phyloP scores from a whole-genome alignment of 768 basidiomycete genomes.

The Tricholoma bakamatsutake region DNA sequence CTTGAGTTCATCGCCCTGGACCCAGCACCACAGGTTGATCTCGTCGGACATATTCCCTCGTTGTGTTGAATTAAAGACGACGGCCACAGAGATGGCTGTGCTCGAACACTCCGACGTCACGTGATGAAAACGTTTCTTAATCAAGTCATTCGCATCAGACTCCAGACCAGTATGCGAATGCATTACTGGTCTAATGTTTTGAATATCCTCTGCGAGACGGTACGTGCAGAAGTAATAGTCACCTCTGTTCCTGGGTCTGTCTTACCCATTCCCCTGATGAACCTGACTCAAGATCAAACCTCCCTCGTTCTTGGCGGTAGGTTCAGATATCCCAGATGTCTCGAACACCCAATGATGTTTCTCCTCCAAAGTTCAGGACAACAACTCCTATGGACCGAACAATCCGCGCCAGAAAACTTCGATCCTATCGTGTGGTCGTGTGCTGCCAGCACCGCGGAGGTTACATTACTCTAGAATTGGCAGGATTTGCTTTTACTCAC shows the following conservation, averaged over 20 bases:
- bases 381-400: conserved; percentile 71
- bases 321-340: conserved; percentile 10
- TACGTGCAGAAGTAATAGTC: conserved; percentile 94
- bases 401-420: conserved; percentile 61
- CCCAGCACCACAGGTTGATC: no score
- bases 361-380: conserved; percentile 35
- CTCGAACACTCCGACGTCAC: no score
- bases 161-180: conserved; percentile 74
- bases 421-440: conserved; percentile 71
- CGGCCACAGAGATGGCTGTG: no score
- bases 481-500: background rate
- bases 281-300: conserved; percentile 39
- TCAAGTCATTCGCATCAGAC: conserved; percentile 38
- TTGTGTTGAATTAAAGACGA: no score
- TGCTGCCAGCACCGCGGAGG: conserved; percentile 64
- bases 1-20: no score
- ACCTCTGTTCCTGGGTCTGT: conserved; percentile 88
- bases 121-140: no score
- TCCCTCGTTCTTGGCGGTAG: conserved; percentile 64
- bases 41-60: no score
- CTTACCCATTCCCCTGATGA: conserved; percentile 40
- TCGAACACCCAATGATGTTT: background rate
- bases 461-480: conserved; percentile 3
- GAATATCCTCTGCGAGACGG: conserved; percentile 65
- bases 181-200: conserved; percentile 95